These are phyloP conservation scores for Dillenia suffruticosa DNA, from an alignment of 164 flowering plant genomes.

Conservation along the genomic window DNA sequence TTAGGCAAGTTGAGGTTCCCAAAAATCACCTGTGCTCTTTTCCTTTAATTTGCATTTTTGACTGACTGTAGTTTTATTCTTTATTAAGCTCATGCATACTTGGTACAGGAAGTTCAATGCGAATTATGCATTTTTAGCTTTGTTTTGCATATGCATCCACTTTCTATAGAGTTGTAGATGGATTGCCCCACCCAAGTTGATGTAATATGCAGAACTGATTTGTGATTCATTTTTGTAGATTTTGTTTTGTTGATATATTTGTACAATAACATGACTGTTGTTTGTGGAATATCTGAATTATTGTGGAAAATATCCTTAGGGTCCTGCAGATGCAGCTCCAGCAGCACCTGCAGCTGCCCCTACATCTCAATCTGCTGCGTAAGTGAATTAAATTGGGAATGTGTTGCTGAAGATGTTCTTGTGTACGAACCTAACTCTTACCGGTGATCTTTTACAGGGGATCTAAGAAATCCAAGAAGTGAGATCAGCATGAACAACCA, in stretches of 20 bases:
- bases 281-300: background rate
- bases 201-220: background rate
- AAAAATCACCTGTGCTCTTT: no score
- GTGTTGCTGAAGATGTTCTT: background rate
- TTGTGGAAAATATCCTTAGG: constrained; percentile 21
- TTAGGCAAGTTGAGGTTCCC: no score
- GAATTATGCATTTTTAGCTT: no score
- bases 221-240: background rate
- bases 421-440: background rate
- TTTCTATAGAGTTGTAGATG: background rate
- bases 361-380: constrained; percentile 43
- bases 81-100: no score
- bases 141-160: no score
- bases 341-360: constrained; percentile 31
- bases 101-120: no score
- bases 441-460: constrained; percentile 23
- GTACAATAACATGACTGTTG: background rate
- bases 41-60: no score
- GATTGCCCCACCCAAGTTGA: background rate
- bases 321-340: constrained; percentile 43
- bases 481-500: background rate
- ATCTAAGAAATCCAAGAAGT: constrained; percentile 47
- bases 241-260: no score
- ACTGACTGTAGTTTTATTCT: no score
- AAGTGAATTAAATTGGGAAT: constrained; percentile 12